phyloP scores from a whole-genome alignment of 331 rosid genomes.

The Telfairia occidentalis region DNA sequence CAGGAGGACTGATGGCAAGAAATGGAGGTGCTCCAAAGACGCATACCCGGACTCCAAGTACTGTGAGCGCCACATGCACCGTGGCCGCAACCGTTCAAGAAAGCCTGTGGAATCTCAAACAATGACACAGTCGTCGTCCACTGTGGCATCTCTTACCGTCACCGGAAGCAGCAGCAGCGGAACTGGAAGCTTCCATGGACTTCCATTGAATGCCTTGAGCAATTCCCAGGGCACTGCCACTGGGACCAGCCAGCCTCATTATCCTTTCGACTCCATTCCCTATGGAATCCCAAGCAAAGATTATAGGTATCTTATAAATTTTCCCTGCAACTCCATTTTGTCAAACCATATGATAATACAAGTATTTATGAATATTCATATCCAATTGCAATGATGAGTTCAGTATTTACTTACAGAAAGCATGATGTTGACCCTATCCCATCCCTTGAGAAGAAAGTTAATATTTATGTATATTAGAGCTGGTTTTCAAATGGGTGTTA shows the following conservation, averaged over 20 bases:
- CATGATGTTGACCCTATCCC: background rate
- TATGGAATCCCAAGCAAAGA: conserved; percentile 56
- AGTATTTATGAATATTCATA: background rate
- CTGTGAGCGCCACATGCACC: conserved; percentile 86
- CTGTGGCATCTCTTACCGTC: conserved; percentile 31
- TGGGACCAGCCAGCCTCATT: conserved; percentile 31
- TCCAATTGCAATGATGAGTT: background rate
- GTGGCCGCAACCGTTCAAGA: conserved; percentile 94
- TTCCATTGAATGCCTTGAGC: conserved; percentile 28
- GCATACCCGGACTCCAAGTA: conserved; percentile 75
- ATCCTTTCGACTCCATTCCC: conserved; percentile 49
- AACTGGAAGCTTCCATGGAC: conserved; percentile 39
- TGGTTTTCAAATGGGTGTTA: conserved; percentile 1
- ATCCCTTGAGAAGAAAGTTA: background rate
- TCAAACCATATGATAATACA: background rate
- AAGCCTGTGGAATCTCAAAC: conserved; percentile 94
- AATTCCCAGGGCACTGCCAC: conserved; percentile 28
- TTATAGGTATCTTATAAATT: conserved; percentile 35
- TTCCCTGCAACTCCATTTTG: background rate
- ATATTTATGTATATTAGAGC: background rate
- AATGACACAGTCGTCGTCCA: conserved; percentile 34
- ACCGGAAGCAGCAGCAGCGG: conserved; percentile 25
- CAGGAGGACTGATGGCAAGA: conserved; percentile 82
- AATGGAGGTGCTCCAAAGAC: conserved; percentile 86
- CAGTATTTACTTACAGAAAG: background rate